phyloP scores from a whole-genome alignment of 1,284 basidiomycete species.

The Xanthoconium separans region DNA sequence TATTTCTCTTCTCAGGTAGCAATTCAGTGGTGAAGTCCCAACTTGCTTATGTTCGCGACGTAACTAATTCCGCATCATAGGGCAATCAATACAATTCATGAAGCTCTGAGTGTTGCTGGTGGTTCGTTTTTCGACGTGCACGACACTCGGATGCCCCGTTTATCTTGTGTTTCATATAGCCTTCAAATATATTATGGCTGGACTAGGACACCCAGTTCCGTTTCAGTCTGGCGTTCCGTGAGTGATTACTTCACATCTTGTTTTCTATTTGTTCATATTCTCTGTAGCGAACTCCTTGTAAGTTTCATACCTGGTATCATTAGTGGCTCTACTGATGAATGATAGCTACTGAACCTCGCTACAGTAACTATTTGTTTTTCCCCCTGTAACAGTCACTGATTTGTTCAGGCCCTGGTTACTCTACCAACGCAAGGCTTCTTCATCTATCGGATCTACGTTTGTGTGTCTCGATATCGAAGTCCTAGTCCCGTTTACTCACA shows the following conservation, averaged over 20 bases:
- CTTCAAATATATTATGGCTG: slow-evolving; percentile 12
- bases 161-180: slow-evolving; percentile 1
- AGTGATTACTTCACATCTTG: background rate
- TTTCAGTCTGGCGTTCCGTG: background rate
- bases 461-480: background rate
- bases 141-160: background rate
- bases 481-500: background rate
- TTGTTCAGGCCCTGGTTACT: background rate
- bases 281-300: background rate
- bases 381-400: background rate
- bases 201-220: background rate
- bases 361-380: background rate
- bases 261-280: background rate
- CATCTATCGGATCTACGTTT: background rate
- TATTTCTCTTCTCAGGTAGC: slow-evolving; percentile 2
- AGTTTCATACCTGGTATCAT: background rate
- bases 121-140: background rate
- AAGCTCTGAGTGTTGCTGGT: slow-evolving; percentile 2
- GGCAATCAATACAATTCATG: slow-evolving; percentile 1
- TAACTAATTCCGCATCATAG: background rate
- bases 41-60: background rate
- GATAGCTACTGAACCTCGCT: background rate
- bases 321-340: background rate
- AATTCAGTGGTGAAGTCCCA: background rate
- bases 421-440: background rate